Evolutionary conservation across 1,284 basidiomycete genomes (phyloP).

Genomic region (Austropuccinia psidii): DNA sequence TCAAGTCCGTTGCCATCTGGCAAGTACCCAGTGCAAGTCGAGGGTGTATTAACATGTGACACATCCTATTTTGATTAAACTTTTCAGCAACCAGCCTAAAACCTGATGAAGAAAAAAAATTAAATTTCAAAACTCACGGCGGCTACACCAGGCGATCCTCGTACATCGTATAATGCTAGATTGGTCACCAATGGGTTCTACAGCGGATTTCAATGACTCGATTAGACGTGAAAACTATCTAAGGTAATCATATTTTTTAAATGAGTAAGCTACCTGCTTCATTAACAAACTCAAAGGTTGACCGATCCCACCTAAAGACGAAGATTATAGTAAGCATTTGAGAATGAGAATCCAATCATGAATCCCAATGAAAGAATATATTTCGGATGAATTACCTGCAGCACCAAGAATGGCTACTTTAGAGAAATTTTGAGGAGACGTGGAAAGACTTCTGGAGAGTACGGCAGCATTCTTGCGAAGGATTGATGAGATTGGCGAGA

Average conservation of each 20-base stretch:
- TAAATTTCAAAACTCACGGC: slow-evolving; percentile 49
- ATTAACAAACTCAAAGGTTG: slow-evolving; percentile 85
- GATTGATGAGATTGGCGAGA: slow-evolving; percentile 2
- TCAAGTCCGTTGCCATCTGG: slow-evolving; percentile 64
- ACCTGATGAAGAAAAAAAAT: background rate
- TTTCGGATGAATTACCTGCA: slow-evolving; percentile 53
- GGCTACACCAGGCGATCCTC: slow-evolving; percentile 91
- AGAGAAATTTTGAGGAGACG: slow-evolving; percentile 62
- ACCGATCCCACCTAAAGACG: slow-evolving; percentile 62
- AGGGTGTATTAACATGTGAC: slow-evolving; percentile 52
- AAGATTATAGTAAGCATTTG: background rate
- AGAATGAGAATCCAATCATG: too few relatives aligned
- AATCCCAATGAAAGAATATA: too few relatives aligned
- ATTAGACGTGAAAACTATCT: slow-evolving; percentile 46
- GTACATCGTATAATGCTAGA: slow-evolving; percentile 90
- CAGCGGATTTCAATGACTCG: background rate
- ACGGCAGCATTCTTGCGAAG: slow-evolving; percentile 14
- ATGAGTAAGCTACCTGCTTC: slow-evolving; percentile 67
- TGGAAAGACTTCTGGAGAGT: slow-evolving; percentile 60
- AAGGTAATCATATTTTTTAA: too few relatives aligned
- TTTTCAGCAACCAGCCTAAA: background rate
- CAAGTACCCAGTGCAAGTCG: slow-evolving; percentile 48
- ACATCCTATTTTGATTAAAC: background rate
- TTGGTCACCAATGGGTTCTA: slow-evolving; percentile 43
- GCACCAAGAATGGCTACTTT: slow-evolving; percentile 87